Conservation (phyloP, 1,139 yeast genomes). For the Diutina ranongensis region DNA sequence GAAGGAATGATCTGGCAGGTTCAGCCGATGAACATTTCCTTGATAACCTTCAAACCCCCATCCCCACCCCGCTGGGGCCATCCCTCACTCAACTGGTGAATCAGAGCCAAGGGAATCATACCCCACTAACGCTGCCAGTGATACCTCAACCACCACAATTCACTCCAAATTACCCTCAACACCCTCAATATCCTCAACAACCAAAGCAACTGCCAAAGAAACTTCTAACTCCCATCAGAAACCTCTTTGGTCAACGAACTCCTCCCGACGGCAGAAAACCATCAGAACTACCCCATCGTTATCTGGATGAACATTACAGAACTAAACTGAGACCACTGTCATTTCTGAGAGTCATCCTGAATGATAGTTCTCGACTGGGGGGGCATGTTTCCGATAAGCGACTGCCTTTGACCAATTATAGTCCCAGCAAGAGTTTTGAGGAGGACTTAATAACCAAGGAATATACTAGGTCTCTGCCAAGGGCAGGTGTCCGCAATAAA, state of each 20-base stretch:
- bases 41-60: not conserved
- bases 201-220: constrained; percentile 5
- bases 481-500: not conserved
- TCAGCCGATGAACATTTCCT: not conserved
- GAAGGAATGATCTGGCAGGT: not conserved
- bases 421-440: not conserved
- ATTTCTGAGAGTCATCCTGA: not conserved
- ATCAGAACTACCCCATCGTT: not conserved
- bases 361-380: not conserved
- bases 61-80: not conserved
- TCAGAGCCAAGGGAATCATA: not conserved
- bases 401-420: not conserved
- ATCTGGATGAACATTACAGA: not conserved
- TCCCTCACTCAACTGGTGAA: not conserved
- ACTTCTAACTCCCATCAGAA: constrained; percentile 3
- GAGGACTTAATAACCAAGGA: not conserved
- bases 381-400: not conserved
- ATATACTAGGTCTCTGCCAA: not conserved
- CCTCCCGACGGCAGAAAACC: not conserved
- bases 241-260: not conserved
- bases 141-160: not conserved
- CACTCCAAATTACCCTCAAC: not conserved
- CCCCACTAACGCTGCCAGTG: constrained; percentile 1
- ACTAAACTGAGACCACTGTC: constrained; percentile 1
- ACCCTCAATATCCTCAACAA: not conserved